Evolutionary conservation across 2,329 filamentous ascomycete genomes (phyloP).

Genomic region (Colletotrichum graminicola): DNA sequence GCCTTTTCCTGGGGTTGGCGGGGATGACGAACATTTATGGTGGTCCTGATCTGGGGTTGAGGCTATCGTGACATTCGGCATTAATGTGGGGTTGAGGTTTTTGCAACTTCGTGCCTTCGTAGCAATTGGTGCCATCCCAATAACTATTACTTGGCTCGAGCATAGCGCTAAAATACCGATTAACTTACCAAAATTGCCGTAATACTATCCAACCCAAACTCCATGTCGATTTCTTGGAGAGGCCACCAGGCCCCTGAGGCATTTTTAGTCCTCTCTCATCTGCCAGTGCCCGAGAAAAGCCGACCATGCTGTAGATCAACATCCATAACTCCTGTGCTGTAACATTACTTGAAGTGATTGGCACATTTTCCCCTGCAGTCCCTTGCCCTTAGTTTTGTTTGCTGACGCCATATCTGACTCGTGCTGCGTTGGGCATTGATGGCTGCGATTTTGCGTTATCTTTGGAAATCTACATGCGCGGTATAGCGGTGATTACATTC

Average conservation of each 20-base stretch:
- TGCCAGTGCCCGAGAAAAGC: slow-evolving; percentile 1
- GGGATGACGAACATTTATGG: neutral
- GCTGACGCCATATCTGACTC: slow-evolving; percentile 31
- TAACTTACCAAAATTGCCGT: too few relatives aligned
- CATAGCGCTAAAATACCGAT: neutral
- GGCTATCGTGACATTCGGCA: slow-evolving; percentile 32
- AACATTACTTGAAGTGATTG: slow-evolving; percentile 8
- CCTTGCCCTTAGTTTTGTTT: neutral
- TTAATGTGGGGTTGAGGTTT: slow-evolving; percentile 21
- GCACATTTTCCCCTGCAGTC: slow-evolving; percentile 4
- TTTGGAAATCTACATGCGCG: slow-evolving; percentile 1
- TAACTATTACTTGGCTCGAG: neutral
- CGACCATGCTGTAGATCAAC: slow-evolving; percentile 16
- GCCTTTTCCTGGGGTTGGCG: slow-evolving; percentile 3
- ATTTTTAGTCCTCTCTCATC: slow-evolving; percentile 1
- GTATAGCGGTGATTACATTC: neutral
- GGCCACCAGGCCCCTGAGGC: neutral
- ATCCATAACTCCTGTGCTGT: neutral
- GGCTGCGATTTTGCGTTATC: slow-evolving; percentile 17
- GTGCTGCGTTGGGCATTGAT: slow-evolving; percentile 33
- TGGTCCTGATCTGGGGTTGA: slow-evolving; percentile 29
- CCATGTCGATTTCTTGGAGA: neutral
- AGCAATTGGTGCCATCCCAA: slow-evolving; percentile 4
- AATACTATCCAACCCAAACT: neutral
- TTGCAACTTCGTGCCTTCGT: neutral